Percentiles rank a stretch among this genome's conserved stretches.
Evolutionary conservation across 352 stramenopile genomes (phyloP).

Genomic region (Pythium utonaiense): DNA sequence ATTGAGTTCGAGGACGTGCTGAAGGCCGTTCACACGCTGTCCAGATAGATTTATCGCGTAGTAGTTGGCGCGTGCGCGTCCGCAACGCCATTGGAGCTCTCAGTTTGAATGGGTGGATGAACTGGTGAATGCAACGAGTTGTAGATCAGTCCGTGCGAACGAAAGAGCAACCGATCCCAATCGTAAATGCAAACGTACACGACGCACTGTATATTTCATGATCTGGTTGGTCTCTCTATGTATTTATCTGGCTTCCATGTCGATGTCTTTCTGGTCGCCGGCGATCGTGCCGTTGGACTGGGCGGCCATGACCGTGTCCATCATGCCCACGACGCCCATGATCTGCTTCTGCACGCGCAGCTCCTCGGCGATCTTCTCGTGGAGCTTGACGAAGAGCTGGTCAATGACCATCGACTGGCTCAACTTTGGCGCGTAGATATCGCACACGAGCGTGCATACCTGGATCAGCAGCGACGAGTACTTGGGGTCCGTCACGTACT

Average conservation of each 20-base stretch:
- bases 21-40: slow-evolving; percentile 85
- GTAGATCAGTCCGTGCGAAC: background rate
- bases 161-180: background rate
- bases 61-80: slow-evolving; percentile 9
- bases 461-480: slow-evolving; percentile 91
- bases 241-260: slow-evolving; percentile 27
- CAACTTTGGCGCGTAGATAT: slow-evolving; percentile 92
- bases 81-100: background rate
- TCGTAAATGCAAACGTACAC: slow-evolving; percentile 10
- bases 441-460: slow-evolving; percentile 90
- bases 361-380: slow-evolving; percentile 84
- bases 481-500: slow-evolving; percentile 94
- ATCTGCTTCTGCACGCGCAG: slow-evolving; percentile 85
- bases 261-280: slow-evolving; percentile 18
- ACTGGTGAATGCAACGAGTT: background rate
- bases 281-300: slow-evolving; percentile 63
- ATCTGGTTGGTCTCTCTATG: slow-evolving; percentile 4
- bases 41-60: slow-evolving; percentile 60
- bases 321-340: slow-evolving; percentile 80
- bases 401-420: slow-evolving; percentile 91
- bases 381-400: slow-evolving; percentile 93
- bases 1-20: slow-evolving; percentile 84
- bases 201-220: slow-evolving; percentile 21
- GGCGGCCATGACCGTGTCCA: slow-evolving; percentile 87
- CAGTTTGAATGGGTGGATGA: background rate